phyloP scores from a whole-genome alignment of 495 filamentous ascomycete species.

The Penicillium manginii region DNA sequence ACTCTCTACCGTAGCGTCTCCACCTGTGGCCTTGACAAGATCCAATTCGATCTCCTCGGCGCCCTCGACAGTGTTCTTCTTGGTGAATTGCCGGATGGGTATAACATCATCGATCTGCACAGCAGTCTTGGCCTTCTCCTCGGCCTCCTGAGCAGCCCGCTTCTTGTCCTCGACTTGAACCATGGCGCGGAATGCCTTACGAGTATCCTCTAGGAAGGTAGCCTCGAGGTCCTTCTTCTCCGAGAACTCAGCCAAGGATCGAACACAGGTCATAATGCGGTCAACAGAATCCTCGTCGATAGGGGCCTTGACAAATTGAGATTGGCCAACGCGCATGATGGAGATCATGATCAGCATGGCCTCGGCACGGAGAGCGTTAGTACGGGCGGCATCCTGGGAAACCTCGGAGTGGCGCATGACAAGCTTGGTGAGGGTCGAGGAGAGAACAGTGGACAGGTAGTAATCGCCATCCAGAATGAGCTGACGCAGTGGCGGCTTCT shows the following conservation, averaged over 20 bases:
- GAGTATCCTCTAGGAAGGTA: slow-evolving; percentile 93
- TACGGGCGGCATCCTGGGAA: slow-evolving; percentile 81
- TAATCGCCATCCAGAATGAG: slow-evolving; percentile 97
- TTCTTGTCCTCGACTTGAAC: slow-evolving; percentile 98
- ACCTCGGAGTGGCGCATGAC: slow-evolving; percentile 98
- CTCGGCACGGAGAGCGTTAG: slow-evolving; percentile 92
- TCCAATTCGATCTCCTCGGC: slow-evolving; percentile 86
- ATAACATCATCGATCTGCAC: slow-evolving; percentile 96
- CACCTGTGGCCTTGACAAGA: slow-evolving; percentile 91
- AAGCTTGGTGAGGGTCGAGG: slow-evolving; percentile 93
- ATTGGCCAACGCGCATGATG: slow-evolving; percentile 95
- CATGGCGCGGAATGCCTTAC: slow-evolving; percentile 97
- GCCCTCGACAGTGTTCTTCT: slow-evolving; percentile 86
- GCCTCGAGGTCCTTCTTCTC: slow-evolving; percentile 86
- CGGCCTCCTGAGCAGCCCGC: slow-evolving; percentile 84
- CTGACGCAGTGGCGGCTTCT: slow-evolving; percentile 94
- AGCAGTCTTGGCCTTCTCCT: slow-evolving; percentile 90
- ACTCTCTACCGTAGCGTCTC: slow-evolving; percentile 82
- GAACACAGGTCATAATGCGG: slow-evolving; percentile 94
- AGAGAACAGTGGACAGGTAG: slow-evolving; percentile 92
- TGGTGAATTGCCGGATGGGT: slow-evolving; percentile 86
- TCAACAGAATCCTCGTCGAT: slow-evolving; percentile 99
- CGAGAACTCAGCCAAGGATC: slow-evolving; percentile 88
- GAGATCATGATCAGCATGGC: slow-evolving; percentile 99
- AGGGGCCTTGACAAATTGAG: slow-evolving; percentile 93